Conservation (phyloP, 805 yeast species). For the Wickerhamomyces strasburgensis region DNA sequence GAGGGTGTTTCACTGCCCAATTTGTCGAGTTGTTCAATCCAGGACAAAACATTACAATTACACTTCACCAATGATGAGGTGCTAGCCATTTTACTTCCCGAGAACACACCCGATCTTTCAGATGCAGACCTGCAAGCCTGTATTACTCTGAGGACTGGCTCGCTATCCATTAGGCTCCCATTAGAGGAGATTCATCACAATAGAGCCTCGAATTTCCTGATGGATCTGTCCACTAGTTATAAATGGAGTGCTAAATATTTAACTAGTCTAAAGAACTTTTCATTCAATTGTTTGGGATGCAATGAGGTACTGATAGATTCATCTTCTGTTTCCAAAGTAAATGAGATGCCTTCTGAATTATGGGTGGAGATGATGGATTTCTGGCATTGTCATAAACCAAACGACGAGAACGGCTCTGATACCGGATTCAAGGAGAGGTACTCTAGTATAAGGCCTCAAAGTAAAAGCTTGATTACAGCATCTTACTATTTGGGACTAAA, state of each 20-base stretch:
- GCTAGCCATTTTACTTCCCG: conserved; percentile 1
- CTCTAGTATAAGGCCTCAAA: conserved; percentile 41
- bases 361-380: conserved; percentile 97
- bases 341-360: conserved; percentile 81
- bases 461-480: conserved; percentile 46
- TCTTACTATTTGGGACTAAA: conserved; percentile 41
- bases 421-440: conserved; percentile 26
- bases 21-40: neutral
- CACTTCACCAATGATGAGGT: neutral
- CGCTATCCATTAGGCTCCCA: conserved; percentile 15
- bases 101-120: neutral
- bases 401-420: conserved; percentile 17
- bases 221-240: conserved; percentile 19
- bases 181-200: conserved; percentile 1
- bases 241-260: conserved; percentile 44
- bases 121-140: conserved; percentile 4
- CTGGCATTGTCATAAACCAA: conserved; percentile 95
- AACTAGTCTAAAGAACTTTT: conserved; percentile 24
- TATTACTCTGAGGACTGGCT: conserved; percentile 2
- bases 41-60: neutral
- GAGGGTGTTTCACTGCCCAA: neutral
- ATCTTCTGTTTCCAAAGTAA: conserved; percentile 27
- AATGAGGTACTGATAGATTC: conserved; percentile 28
- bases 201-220: conserved; percentile 20
- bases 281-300: conserved; percentile 32